These are phyloP conservation scores for Schizosaccharomyces versatilis DNA, from an alignment of 1,139 yeast genomes.

Conservation along the genomic window DNA sequence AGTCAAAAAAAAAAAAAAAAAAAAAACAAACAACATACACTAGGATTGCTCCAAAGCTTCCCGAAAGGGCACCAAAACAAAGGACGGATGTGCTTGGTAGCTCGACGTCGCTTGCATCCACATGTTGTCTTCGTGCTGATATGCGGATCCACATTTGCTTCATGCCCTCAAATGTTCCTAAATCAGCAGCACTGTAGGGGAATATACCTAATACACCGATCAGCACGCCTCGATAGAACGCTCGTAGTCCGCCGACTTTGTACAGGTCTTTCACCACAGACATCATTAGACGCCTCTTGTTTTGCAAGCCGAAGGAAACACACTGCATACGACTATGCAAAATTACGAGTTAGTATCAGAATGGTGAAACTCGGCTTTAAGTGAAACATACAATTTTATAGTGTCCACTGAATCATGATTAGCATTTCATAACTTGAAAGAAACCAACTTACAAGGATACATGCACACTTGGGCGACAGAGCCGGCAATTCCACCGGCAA, in stretches of 20 bases:
- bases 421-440: no score
- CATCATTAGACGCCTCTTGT: conserved; percentile 39
- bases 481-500: conserved; percentile 93
- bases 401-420: conserved; percentile 39
- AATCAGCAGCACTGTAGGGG: conserved; percentile 68
- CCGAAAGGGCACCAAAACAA: conserved; percentile 82
- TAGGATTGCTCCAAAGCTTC: conserved; percentile 83
- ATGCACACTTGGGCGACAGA: conserved; percentile 78
- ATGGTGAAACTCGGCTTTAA: no score
- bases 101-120: conserved; percentile 41
- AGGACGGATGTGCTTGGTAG: conserved; percentile 63
- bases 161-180: conserved; percentile 77
- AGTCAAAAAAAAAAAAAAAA: no score
- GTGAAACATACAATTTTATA: conserved; percentile 35
- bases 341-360: neutral
- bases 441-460: conserved; percentile 30
- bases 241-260: conserved; percentile 50
- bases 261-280: conserved; percentile 53
- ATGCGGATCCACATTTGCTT: conserved; percentile 50
- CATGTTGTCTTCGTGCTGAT: conserved; percentile 32
- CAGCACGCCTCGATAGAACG: conserved; percentile 67
- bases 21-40: conserved; percentile 28
- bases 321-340: conserved; percentile 25
- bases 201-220: conserved; percentile 60
- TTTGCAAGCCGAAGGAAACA: conserved; percentile 18